A percentile compares a stretch with the other conserved stretches of the same genome.
Evolutionary conservation across 2,329 filamentous ascomycete species (phyloP).

Genomic region (Sporothrix luriei): DNA sequence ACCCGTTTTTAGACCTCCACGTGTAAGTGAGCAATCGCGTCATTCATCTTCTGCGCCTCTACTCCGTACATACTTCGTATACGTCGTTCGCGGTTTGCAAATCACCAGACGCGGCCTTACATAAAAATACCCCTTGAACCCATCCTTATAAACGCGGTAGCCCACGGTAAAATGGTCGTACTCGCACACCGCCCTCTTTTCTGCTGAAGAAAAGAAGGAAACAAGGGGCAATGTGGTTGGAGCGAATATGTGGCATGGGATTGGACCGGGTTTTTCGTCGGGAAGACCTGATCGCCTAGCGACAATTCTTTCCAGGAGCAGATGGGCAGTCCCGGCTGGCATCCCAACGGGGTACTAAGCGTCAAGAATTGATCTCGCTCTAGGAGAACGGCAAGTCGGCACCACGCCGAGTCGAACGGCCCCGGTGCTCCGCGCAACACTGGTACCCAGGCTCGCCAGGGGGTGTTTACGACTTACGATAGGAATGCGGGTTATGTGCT

Average conservation of each 20-base stretch:
- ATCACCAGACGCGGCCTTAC: neutral
- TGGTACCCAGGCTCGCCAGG: neutral
- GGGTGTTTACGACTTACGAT: neutral
- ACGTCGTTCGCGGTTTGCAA: too few relatives aligned
- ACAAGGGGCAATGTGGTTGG: neutral
- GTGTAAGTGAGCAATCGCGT: neutral
- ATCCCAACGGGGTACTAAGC: neutral
- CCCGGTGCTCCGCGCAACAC: neutral
- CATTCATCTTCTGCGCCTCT: neutral
- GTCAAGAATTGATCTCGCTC: conserved; percentile 3
- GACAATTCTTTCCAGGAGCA: conserved; percentile 15
- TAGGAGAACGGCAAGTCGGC: conserved; percentile 24
- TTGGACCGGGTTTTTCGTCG: neutral
- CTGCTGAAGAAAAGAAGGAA: neutral
- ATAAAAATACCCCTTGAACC: conserved; percentile 2
- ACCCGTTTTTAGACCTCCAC: neutral
- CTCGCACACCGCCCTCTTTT: conserved; percentile 11
- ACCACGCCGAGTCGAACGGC: neutral
- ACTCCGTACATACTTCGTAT: too few relatives aligned
- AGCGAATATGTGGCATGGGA: neutral
- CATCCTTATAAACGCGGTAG: neutral
- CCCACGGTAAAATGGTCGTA: neutral
- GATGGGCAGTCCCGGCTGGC: neutral
- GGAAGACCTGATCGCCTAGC: conserved; percentile 11
- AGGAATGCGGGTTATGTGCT: neutral